Percentiles rank a stretch among this genome's conserved stretches.
Conservation (phyloP, 768 basidiomycete genomes). For the Mycena capillaripes region DNA sequence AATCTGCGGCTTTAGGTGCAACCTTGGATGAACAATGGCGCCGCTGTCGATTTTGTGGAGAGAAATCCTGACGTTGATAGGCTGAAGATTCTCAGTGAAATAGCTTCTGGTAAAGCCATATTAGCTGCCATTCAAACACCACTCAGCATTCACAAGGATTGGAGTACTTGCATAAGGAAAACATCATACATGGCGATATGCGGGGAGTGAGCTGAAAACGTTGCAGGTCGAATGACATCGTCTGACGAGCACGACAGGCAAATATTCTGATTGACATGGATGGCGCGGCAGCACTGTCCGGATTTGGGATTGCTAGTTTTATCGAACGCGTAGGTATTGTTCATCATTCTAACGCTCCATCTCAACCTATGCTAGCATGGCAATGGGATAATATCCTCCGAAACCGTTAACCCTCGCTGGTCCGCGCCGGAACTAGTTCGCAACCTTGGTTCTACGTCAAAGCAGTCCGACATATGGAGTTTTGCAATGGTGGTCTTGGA, state of each 20-base stretch:
- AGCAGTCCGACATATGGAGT: slow-evolving; percentile 62
- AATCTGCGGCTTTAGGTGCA: slow-evolving; percentile 51
- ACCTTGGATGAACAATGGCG: slow-evolving; percentile 62
- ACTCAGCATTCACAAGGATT: slow-evolving; percentile 47
- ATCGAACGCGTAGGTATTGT: slow-evolving; percentile 50
- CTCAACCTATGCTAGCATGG: background rate
- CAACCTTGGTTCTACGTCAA: slow-evolving; percentile 47
- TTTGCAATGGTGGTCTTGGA: slow-evolving; percentile 64
- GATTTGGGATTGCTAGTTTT: slow-evolving; percentile 60
- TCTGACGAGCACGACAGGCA: slow-evolving; percentile 44
- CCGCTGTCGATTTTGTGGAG: slow-evolving; percentile 52
- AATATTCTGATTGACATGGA: slow-evolving; percentile 59
- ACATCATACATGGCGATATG: slow-evolving; percentile 58
- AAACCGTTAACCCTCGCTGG: slow-evolving; percentile 51
- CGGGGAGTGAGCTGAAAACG: slow-evolving; percentile 48
- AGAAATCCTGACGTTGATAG: slow-evolving; percentile 49
- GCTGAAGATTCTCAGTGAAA: slow-evolving; percentile 53
- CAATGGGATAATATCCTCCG: background rate
- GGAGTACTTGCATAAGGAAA: slow-evolving; percentile 54
- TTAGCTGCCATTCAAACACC: background rate
- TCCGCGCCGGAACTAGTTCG: slow-evolving; percentile 56
- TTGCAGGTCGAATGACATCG: background rate
- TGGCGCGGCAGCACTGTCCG: slow-evolving; percentile 56
- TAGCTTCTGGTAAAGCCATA: slow-evolving; percentile 49
- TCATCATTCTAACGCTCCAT: background rate